These are phyloP conservation scores for Candida arabinofermentans DNA, from an alignment of 805 yeast genomes.

Conservation along the genomic window DNA sequence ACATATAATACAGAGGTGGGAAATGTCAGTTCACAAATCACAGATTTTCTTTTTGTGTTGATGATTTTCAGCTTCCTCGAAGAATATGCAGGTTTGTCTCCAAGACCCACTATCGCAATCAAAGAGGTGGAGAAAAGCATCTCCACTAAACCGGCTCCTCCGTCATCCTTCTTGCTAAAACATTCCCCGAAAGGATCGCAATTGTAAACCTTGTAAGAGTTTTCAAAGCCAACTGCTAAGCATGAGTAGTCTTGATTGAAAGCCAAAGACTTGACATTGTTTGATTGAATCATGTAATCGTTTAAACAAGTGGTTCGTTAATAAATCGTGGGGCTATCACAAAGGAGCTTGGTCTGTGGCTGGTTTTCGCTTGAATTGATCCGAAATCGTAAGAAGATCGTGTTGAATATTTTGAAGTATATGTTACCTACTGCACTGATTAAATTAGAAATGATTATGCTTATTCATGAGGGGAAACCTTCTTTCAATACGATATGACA, in stretches of 20 bases:
- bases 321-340: too few species aligned
- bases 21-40: slow-evolving; percentile 85
- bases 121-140: slow-evolving; percentile 89
- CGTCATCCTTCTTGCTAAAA: slow-evolving; percentile 42
- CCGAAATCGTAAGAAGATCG: too few species aligned
- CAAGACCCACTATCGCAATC: slow-evolving; percentile 77
- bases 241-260: slow-evolving; percentile 91
- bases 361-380: too few species aligned
- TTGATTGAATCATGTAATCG: slow-evolving; percentile 5
- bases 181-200: slow-evolving; percentile 85
- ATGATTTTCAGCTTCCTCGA: slow-evolving; percentile 81
- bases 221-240: slow-evolving; percentile 66
- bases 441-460: too few species aligned
- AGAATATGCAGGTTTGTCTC: slow-evolving; percentile 62
- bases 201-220: slow-evolving; percentile 70
- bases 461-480: too few species aligned
- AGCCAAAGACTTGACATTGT: slow-evolving; percentile 11
- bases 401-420: too few species aligned
- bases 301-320: too few species aligned
- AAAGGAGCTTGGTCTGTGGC: too few species aligned
- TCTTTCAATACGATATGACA: too few species aligned
- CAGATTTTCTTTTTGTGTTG: slow-evolving; percentile 72
- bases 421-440: too few species aligned
- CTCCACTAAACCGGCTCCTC: slow-evolving; percentile 69
- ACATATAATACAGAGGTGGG: slow-evolving; percentile 72